Conservation (phyloP, 2,329 filamentous ascomycete genomes). For the Neopestalotiopsis clavispora region DNA sequence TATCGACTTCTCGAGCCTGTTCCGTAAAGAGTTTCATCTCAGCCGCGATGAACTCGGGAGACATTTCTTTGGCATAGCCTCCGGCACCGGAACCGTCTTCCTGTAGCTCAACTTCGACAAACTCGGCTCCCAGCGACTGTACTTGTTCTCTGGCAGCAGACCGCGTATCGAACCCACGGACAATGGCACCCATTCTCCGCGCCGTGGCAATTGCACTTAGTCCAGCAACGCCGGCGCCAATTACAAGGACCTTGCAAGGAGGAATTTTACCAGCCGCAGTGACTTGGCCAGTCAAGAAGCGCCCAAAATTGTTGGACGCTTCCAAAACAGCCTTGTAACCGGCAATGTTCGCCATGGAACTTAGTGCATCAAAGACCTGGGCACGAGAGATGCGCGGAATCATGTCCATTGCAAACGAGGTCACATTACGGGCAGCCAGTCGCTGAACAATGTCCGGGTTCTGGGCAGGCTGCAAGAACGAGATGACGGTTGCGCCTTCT, state of each 20-base stretch:
- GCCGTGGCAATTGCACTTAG: constrained; percentile 88
- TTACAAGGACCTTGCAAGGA: constrained; percentile 87
- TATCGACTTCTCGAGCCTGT: constrained; percentile 86
- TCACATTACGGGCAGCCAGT: constrained; percentile 72
- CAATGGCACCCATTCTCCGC: constrained; percentile 84
- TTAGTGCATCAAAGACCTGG: constrained; percentile 86
- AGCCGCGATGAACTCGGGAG: constrained; percentile 88
- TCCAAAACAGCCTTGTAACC: constrained; percentile 92
- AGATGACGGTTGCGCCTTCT: constrained; percentile 76
- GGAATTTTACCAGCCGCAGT: constrained; percentile 91
- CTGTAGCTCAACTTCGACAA: constrained; percentile 82
- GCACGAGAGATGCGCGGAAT: constrained; percentile 88
- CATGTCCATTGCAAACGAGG: constrained; percentile 90
- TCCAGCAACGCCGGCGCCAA: constrained; percentile 88
- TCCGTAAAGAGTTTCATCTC: constrained; percentile 93
- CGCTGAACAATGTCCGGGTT: constrained; percentile 78
- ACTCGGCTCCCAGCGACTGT: constrained; percentile 87
- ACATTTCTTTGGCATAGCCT: constrained; percentile 94
- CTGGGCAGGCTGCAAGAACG: constrained; percentile 82
- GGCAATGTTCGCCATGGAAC: constrained; percentile 93
- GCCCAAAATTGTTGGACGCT: constrained; percentile 86
- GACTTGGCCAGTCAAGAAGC: constrained; percentile 87
- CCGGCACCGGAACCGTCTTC: constrained; percentile 86
- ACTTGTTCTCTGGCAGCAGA: constrained; percentile 88
- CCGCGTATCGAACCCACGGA: constrained; percentile 89